Conservation (phyloP, 164 flowering plant species). For the Amborella trichopoda region DNA sequence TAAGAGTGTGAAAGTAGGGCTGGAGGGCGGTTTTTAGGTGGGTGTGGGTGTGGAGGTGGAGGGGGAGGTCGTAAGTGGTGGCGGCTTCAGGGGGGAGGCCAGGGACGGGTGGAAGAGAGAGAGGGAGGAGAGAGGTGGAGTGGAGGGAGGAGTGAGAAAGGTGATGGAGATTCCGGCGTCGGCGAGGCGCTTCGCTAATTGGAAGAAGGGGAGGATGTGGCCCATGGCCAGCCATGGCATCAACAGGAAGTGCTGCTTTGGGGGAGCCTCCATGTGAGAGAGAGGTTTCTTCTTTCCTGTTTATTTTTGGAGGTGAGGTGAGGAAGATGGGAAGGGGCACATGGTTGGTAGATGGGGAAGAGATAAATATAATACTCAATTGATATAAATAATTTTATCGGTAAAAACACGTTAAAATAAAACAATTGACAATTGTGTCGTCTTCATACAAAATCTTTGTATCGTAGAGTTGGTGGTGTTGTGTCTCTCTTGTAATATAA, state of each 20-base stretch:
- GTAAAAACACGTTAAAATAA: too few relatives aligned
- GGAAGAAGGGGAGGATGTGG: constrained; percentile 26
- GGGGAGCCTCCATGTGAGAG: neutral
- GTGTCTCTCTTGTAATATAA: too few relatives aligned
- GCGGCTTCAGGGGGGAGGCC: constrained; percentile 16
- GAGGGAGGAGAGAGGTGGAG: constrained; percentile 20
- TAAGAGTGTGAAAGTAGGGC: constrained; percentile 10
- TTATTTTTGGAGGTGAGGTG: too few relatives aligned
- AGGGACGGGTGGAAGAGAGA: constrained; percentile 17
- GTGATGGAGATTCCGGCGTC: constrained; percentile 11
- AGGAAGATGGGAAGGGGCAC: too few relatives aligned
- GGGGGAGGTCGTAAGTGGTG: constrained; percentile 21
- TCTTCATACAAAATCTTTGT: too few relatives aligned
- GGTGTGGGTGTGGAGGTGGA: constrained; percentile 24
- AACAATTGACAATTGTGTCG: too few relatives aligned
- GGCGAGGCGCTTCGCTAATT: constrained; percentile 27
- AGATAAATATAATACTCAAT: too few relatives aligned
- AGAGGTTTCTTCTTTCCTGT: too few relatives aligned
- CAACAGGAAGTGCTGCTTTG: constrained; percentile 11
- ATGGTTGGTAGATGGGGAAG: too few relatives aligned
- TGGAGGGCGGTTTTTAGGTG: constrained; percentile 16
- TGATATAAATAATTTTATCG: too few relatives aligned
- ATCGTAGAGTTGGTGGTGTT: too few relatives aligned
- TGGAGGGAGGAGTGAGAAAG: constrained; percentile 32
- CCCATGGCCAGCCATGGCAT: constrained; percentile 31